These are phyloP conservation scores for Pleurotus giganteus DNA, from an alignment of 768 basidiomycete species.

Conservation along the genomic window DNA sequence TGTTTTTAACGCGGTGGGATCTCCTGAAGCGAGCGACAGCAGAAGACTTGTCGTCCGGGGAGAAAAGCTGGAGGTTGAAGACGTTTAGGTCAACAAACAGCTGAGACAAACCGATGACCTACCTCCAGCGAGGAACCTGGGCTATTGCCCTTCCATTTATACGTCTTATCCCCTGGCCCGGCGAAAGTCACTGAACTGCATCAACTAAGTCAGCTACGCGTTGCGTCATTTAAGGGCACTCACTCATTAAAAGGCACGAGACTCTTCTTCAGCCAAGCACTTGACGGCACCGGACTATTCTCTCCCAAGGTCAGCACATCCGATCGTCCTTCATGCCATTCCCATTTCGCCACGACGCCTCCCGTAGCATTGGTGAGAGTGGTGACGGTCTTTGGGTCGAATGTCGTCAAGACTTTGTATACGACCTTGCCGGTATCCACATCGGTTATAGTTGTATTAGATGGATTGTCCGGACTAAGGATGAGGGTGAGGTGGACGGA, in stretches of 20 bases:
- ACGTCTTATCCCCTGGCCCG: constrained; percentile 30
- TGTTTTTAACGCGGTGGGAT: constrained; percentile 20
- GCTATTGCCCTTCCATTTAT: constrained; percentile 41
- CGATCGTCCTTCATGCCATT: constrained; percentile 35
- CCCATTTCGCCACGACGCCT: constrained; percentile 32
- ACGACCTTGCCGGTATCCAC: constrained; percentile 26
- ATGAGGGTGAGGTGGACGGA: constrained; percentile 22
- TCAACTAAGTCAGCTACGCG: neutral
- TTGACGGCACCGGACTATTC: constrained; percentile 25
- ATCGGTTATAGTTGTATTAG: constrained; percentile 35
- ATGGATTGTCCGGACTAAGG: constrained; percentile 39
- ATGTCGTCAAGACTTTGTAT: constrained; percentile 36
- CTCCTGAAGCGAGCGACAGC: constrained; percentile 36
- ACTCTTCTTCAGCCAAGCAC: constrained; percentile 39
- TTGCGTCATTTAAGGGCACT: constrained; percentile 10
- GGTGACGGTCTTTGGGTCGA: constrained; percentile 28
- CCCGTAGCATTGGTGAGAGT: constrained; percentile 29
- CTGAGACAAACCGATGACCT: no score
- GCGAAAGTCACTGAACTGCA: constrained; percentile 35
- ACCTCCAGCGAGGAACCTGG: constrained; percentile 35
- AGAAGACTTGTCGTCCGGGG: constrained; percentile 28
- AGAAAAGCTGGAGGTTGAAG: constrained; percentile 28
- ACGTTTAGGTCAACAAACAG: neutral
- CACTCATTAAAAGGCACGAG: constrained; percentile 39
- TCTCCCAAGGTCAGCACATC: constrained; percentile 37